Base-by-base conservation (phyloP, 225 moss, liverwort and hornwort species). In the Marchantia polymorpha region DNA sequence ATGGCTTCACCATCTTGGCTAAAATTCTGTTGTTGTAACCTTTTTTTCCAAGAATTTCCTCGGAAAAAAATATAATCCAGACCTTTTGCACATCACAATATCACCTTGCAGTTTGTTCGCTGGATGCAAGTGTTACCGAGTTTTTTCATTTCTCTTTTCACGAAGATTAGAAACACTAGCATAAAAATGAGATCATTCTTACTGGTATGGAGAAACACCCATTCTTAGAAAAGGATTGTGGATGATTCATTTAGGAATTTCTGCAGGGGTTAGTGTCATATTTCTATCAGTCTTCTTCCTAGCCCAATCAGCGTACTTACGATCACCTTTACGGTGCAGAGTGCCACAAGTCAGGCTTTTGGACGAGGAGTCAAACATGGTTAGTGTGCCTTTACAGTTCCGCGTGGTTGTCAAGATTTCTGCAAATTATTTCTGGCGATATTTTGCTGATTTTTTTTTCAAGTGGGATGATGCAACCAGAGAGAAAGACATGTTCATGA, bases 301-400 rank as follows among this genome's bases (percentile, higher is more conserved):
- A 12, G 27, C 7, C 52, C 54, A 14, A 1, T 73, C 26, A 53
- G 7, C 29, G 6, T 20, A 53, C 60, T 76, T 59, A 61, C 60
- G 47, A 22, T 14, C 31, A 48, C 17, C 30, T 46, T 47, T 76
- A 5, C 59, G 5, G 66, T 68, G 66, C 96, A 96, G 96, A 84
- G 92, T 88, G 52, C 93, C 99, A 10, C 55, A 54, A 30, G 92
- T 99, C 51, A 90, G 99, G 84, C 88, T 99, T 74, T 82, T 99
- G 61, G 95, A 95, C 81, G 95, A 91, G 76, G 91, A 91, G 51
- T 92, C 93, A 74, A 92, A 85, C 72, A 99, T 99, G 99, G 92
- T 96, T 82, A 39, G 92, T 82, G 11, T 80, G 53, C 26, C 58
- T 7, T 30, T 19, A 16, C 10, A 29, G 55, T 29, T 16, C 0